Conservation (phyloP, 176 grass and related monocot genomes). For the Oryza glaberrima region DNA sequence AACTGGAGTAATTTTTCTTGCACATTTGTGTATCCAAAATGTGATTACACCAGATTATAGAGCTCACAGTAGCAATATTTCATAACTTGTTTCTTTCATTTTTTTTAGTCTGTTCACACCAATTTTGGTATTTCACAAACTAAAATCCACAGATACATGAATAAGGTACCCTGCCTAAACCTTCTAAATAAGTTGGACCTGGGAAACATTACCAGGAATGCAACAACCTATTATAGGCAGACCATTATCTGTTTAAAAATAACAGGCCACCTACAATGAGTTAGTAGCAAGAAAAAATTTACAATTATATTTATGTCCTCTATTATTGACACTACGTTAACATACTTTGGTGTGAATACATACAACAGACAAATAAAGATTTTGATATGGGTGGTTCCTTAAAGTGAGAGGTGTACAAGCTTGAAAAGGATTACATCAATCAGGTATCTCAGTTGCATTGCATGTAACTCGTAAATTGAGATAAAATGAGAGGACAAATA, state of each 20-base stretch:
- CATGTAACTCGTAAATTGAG: not conserved
- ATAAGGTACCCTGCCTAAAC: slow-evolving; percentile 1
- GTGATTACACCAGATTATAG: not conserved
- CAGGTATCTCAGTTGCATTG: not conserved
- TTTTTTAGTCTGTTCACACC: not conserved
- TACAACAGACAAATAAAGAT: slow-evolving; percentile 10
- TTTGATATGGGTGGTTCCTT: slow-evolving; percentile 15
- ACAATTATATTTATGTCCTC: not conserved
- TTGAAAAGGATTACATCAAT: not conserved
- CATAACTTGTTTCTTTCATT: not conserved
- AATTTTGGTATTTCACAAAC: not conserved
- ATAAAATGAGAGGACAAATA: not conserved
- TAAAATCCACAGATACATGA: not conserved
- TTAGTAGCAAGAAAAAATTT: not conserved
- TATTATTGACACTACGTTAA: slow-evolving; percentile 11
- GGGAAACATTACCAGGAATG: not conserved
- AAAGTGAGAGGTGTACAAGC: not conserved
- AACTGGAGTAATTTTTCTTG: slow-evolving; percentile 15
- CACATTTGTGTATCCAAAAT: not conserved
- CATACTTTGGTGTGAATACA: slow-evolving; percentile 4
- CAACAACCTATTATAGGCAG: not conserved
- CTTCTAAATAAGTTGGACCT: not conserved
- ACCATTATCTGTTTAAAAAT: not conserved
- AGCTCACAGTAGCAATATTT: not conserved
- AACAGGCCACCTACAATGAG: not conserved